phyloP scores from a whole-genome alignment of 495 filamentous ascomycete species.

The Immersiella caudata region DNA sequence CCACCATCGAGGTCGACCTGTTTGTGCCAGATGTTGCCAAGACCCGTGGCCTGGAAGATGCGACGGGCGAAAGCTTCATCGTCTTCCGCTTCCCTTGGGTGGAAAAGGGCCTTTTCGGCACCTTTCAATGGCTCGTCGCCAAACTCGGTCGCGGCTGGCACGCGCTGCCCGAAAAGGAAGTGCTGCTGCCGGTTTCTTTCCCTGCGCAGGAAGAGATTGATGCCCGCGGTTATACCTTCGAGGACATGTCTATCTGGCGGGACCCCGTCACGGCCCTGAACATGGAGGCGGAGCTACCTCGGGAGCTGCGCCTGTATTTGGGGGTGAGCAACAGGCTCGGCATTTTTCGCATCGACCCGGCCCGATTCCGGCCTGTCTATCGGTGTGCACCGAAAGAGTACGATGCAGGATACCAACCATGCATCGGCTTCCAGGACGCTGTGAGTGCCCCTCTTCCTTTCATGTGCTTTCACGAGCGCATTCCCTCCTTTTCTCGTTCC shows the following conservation, averaged over 20 bases:
- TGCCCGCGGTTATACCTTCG: slow-evolving; percentile 58
- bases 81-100: slow-evolving; percentile 64
- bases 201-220: slow-evolving; percentile 58
- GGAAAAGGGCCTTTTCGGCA: slow-evolving; percentile 48
- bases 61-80: slow-evolving; percentile 57
- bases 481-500: too few species aligned
- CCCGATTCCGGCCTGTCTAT: slow-evolving; percentile 66
- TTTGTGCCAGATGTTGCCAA: slow-evolving; percentile 73
- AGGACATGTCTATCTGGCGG: slow-evolving; percentile 77
- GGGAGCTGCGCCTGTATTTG: slow-evolving; percentile 59
- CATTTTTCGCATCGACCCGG: slow-evolving; percentile 71
- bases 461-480: background rate
- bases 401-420: slow-evolving; percentile 72
- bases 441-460: slow-evolving; percentile 43
- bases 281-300: slow-evolving; percentile 54
- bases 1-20: slow-evolving; percentile 74
- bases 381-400: slow-evolving; percentile 73
- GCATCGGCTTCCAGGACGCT: slow-evolving; percentile 81
- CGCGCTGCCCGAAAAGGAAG: slow-evolving; percentile 53
- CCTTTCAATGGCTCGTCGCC: slow-evolving; percentile 42
- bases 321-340: slow-evolving; percentile 66
- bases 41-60: slow-evolving; percentile 41
- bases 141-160: slow-evolving; percentile 48
- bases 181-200: slow-evolving; percentile 66
- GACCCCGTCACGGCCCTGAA: slow-evolving; percentile 66